Percentiles rank a stretch among this genome's conserved stretches.
Conservation (phyloP, 2,329 filamentous ascomycete genomes). For the Nigrospora sphaerica region DNA sequence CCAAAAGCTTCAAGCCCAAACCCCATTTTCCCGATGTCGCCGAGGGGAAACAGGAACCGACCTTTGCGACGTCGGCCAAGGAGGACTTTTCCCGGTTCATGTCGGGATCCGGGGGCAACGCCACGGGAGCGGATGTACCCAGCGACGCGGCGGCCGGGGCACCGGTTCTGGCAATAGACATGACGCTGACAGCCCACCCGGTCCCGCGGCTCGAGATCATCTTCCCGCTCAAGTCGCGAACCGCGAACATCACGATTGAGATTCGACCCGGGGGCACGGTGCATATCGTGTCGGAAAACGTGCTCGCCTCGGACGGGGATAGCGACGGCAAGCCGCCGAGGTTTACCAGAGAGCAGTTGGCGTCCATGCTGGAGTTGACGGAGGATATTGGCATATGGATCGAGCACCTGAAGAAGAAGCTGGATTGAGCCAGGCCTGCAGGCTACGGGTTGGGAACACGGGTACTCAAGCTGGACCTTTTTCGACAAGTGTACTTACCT, state of each 20-base stretch:
- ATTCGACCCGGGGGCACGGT: slow-evolving; percentile 54
- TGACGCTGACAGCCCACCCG: slow-evolving; percentile 44
- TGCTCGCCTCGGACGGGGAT: slow-evolving; percentile 23
- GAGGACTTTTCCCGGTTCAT: slow-evolving; percentile 15
- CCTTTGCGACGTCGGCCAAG: slow-evolving; percentile 12
- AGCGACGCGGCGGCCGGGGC: slow-evolving; percentile 2
- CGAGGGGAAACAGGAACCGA: slow-evolving; percentile 6
- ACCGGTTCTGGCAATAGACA: slow-evolving; percentile 34
- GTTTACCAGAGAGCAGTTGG: slow-evolving; percentile 35
- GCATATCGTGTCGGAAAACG: slow-evolving; percentile 51
- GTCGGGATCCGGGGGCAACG: slow-evolving; percentile 9
- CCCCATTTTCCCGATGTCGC: slow-evolving; percentile 12
- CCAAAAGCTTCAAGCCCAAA: slow-evolving; percentile 47
- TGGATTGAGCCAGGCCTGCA: slow-evolving; percentile 10
- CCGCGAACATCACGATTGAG: slow-evolving; percentile 49
- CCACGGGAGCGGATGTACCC: slow-evolving; percentile 1
- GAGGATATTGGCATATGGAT: slow-evolving; percentile 46
- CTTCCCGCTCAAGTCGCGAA: slow-evolving; percentile 42
- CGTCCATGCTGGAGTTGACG: slow-evolving; percentile 36
- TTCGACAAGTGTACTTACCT: too few relatives aligned
- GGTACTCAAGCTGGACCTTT: too few relatives aligned
- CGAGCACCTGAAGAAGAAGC: slow-evolving; percentile 16
- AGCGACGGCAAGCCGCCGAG: slow-evolving; percentile 17
- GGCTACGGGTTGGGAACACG: too few relatives aligned
- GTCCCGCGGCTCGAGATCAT: slow-evolving; percentile 42